Base-by-base conservation (phyloP, 202 grass and related monocot genomes). In the Sporobolus alterniflorus region DNA sequence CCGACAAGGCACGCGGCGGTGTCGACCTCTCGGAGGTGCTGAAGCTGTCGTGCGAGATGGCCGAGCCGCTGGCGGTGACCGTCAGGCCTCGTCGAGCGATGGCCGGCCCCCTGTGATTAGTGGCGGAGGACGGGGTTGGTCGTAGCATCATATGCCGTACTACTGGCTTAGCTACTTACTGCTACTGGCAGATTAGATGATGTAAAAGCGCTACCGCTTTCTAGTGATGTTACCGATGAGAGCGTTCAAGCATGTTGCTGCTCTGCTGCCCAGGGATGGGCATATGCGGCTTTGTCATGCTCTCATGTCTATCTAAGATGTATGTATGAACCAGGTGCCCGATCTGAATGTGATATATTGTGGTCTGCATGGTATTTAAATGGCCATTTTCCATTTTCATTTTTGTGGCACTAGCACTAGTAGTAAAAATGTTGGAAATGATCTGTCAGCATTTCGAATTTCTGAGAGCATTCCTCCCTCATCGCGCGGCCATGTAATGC, bases 41-140 rank as follows among this genome's bases (percentile, higher is more conserved):
- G 20, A 89, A 83, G 84, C 83, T 98, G 41, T 98, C 96, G 4
- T 98, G 96, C 63, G 96, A 95, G 91, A 95, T 98, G 92, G 89
- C 89, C 1, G 9, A 39, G 16, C 92, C 92, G 36, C 76, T 98
- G 49, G 80, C 25, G 7, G 91, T 93, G 81, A 77, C 59, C 57
- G 31, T 78, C 3, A 82, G 69, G 28, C 64, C 44, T 3, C 79
- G 89, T 41, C 65, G n/a, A 14, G 16, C 9, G 39, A 57, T 57
- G 12, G 16, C 11, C 3, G 12, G 16, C 11, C 3, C 36, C 36
- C 36, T 39, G 36, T 39, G 68, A n/a, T 62, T 80, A 63, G 54
- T n/a, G 42, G 74, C 65, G 3, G 22, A 30, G 14, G 14, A 7
- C 5, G 17, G 74, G 7, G 18, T 8, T 39, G 36, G 36, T 39